Evolutionary conservation across 306 rosid species (phyloP), one percentile per base, ranked within the genome.

Genomic region (Trifolium fragiferum): DNA sequence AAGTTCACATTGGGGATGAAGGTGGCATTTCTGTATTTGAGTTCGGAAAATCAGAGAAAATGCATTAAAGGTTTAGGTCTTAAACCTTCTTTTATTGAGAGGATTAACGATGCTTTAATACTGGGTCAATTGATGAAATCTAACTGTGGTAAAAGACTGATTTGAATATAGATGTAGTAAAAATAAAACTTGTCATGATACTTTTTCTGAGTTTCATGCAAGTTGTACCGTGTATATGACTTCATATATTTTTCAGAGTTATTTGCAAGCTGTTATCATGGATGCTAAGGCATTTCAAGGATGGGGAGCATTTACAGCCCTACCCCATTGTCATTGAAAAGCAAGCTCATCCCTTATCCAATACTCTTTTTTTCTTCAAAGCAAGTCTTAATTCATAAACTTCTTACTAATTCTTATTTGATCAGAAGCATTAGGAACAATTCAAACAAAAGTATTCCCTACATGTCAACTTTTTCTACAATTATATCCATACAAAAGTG

Each of bases 1-100:
- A 58, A 73, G 35, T 35, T 62, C 41, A 14, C 54, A 33, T 41
- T 43, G 19, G 16, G 25, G 72, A 12, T 60, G 75, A 80, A 60
- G 43, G n/a, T 44, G 15, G 35, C 37, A 43, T 57, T 66, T 55
- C n/a, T 66, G 11, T 13, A 19, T 70, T 21, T 46, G 46, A 43
- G 60, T 20, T 25, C 19, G 43, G 21, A 43, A 43, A 60, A 30
- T 30, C 10, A 9, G 66, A 61, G 44, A 30, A 30, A 59, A 59
- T 7, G 10, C 38, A 59, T 59, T 53, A 10, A 53, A 53, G 25
- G 60, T 54, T 54, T 20, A 54, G 2, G 30, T 54, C 60, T 19
- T 54, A 7, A 7, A 7, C 30, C 30, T 54, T 54, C 27, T 54
- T 19, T 54, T 9, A 19, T 54, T 54, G 30, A 19, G 60, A 54